Conservation (phyloP, 139 green algal genomes). For the Edaphochlamys debaryana region DNA sequence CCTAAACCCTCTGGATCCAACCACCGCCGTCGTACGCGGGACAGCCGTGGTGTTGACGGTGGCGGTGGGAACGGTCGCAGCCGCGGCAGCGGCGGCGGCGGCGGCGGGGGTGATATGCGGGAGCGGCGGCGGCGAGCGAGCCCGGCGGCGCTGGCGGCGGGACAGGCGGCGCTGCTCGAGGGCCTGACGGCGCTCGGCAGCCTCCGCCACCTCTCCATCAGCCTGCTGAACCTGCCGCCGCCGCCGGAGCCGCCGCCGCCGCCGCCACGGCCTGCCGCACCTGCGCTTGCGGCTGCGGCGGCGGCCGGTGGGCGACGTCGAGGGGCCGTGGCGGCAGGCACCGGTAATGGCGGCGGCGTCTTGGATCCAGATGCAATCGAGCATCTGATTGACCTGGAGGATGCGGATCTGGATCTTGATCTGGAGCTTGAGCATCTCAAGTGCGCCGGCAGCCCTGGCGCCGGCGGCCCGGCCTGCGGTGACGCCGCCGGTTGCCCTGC, state of each 20-base stretch:
- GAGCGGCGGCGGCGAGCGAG: background rate
- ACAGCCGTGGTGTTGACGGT: no score
- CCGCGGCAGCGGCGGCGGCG: background rate
- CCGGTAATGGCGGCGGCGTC: no score
- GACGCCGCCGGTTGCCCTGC: no score
- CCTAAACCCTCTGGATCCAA: no score
- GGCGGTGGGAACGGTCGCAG: background rate
- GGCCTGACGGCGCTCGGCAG: background rate
- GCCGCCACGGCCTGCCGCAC: background rate
- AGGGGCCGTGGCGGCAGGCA: no score
- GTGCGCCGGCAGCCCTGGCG: no score
- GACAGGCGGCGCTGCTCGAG: background rate
- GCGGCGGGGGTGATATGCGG: no score
- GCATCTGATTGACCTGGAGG: background rate
- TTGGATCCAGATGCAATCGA: background rate
- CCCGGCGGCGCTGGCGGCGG: background rate
- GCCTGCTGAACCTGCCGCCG: constrained; percentile 18
- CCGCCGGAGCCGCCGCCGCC: background rate
- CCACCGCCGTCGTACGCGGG: no score
- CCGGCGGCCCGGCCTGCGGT: no score
- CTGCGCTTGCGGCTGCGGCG: no score
- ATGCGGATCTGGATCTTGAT: constrained; percentile 9
- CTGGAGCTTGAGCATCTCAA: no score
- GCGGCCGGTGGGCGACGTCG: no score
- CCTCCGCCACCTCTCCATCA: background rate